These are phyloP conservation scores for Ricinus communis DNA, from an alignment of 345 rosid species.

Conservation along the genomic window DNA sequence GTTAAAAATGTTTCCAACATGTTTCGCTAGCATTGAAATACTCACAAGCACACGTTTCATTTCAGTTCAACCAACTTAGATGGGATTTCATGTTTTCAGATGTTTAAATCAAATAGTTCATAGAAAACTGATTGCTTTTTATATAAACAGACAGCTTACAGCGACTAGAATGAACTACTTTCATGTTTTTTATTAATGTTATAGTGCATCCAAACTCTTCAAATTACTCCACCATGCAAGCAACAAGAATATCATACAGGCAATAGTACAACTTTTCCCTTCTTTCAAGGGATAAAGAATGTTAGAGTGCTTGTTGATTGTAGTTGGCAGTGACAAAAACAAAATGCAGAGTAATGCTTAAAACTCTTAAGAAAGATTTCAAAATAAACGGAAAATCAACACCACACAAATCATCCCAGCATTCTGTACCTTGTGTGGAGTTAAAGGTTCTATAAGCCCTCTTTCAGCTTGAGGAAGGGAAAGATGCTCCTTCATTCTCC, in stretches of 20 bases:
- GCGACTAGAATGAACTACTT: not conserved
- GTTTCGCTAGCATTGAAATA: not conserved
- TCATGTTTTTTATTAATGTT: not conserved
- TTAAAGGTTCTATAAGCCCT: conserved; percentile 9
- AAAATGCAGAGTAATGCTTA: not conserved
- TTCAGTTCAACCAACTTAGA: too few species aligned
- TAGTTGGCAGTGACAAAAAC: not conserved
- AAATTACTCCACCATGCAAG: not conserved
- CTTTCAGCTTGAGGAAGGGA: conserved; percentile 28
- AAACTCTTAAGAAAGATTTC: not conserved
- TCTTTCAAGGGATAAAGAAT: too few species aligned
- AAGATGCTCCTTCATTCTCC: conserved; percentile 34
- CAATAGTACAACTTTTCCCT: too few species aligned
- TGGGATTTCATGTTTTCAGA: too few species aligned
- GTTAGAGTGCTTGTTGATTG: not conserved
- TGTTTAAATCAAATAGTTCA: too few species aligned
- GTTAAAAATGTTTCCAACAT: not conserved
- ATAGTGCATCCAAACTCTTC: not conserved
- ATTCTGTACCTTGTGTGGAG: conserved; percentile 6
- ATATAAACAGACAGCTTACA: not conserved
- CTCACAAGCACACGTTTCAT: not conserved
- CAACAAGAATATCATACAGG: not conserved
- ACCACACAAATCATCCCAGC: not conserved
- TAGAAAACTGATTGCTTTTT: not conserved
- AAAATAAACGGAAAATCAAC: not conserved